Evolutionary conservation across 192 early-diverging fungal species (phyloP).

Genomic region (Diversispora epigaea): DNA sequence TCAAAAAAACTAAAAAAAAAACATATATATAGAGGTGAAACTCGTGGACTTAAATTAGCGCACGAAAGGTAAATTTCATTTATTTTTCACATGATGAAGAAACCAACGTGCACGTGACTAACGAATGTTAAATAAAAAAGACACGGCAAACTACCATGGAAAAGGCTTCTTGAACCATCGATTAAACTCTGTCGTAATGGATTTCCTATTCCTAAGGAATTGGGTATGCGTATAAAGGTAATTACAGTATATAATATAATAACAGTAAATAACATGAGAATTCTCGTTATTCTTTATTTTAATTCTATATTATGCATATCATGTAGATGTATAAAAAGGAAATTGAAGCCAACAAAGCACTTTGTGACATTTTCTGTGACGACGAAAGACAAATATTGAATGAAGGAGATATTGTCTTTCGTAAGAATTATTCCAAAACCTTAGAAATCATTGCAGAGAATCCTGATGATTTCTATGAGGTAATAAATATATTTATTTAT

Average conservation of each 20-base stretch:
- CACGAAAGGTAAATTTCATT: not conserved
- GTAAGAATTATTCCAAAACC: not conserved
- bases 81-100: not conserved
- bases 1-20: too few relatives aligned
- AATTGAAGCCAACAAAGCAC: not conserved
- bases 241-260: not conserved
- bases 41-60: not conserved
- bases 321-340: not conserved
- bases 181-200: constrained; percentile 75
- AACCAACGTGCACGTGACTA: not conserved
- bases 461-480: not conserved
- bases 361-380: not conserved
- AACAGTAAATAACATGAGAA: not conserved
- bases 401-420: not conserved
- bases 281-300: not conserved
- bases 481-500: not conserved
- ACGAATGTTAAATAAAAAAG: not conserved
- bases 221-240: constrained; percentile 41
- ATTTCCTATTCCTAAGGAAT: constrained; percentile 55
- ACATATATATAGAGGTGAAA: not conserved
- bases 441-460: not conserved
- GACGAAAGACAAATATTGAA: not conserved
- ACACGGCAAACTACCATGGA: constrained; percentile 81
- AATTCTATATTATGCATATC: not conserved
- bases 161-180: constrained; percentile 70